A percentile compares a stretch with the other conserved stretches of the same genome.
Evolutionary conservation across 805 yeast genomes (phyloP).

Genomic region (Saccharomyces mikatae): DNA sequence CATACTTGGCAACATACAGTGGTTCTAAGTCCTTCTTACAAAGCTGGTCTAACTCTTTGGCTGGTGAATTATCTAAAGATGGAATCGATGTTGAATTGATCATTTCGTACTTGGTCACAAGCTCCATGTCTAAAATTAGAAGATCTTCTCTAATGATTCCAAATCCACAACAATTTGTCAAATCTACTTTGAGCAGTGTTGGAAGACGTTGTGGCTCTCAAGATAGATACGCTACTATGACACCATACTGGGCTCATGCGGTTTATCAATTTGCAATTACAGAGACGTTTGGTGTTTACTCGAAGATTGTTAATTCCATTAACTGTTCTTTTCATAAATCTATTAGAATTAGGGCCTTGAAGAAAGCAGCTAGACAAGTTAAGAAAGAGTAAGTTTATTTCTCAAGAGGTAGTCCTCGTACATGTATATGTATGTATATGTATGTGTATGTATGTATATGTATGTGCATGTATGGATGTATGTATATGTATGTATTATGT

Average conservation of each 20-base stretch:
- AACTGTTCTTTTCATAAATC: slow-evolving; percentile 71
- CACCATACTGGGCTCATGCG: slow-evolving; percentile 95
- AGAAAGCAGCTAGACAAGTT: slow-evolving; percentile 39
- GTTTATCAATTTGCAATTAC: slow-evolving; percentile 78
- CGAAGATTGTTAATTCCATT: slow-evolving; percentile 56
- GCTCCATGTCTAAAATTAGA: slow-evolving; percentile 91
- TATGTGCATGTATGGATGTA: neutral
- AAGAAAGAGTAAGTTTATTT: slow-evolving; percentile 15
- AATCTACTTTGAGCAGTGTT: slow-evolving; percentile 54
- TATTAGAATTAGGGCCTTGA: slow-evolving; percentile 76
- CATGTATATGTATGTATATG: neutral
- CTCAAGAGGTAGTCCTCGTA: neutral
- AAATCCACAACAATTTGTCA: slow-evolving; percentile 70
- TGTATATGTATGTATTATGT: too few relatives aligned
- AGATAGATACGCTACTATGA: slow-evolving; percentile 74
- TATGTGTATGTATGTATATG: neutral
- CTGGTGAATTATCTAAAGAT: slow-evolving; percentile 66
- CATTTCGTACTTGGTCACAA: slow-evolving; percentile 82
- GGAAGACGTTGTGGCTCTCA: slow-evolving; percentile 92
- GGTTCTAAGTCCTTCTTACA: slow-evolving; percentile 95
- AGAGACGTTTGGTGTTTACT: slow-evolving; percentile 73
- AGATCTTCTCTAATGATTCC: slow-evolving; percentile 72
- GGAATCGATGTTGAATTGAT: slow-evolving; percentile 81
- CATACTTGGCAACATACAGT: slow-evolving; percentile 84
- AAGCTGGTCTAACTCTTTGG: slow-evolving; percentile 82